Evolutionary conservation across 805 yeast species (phyloP).

Genomic region (Novakomyces olei): DNA sequence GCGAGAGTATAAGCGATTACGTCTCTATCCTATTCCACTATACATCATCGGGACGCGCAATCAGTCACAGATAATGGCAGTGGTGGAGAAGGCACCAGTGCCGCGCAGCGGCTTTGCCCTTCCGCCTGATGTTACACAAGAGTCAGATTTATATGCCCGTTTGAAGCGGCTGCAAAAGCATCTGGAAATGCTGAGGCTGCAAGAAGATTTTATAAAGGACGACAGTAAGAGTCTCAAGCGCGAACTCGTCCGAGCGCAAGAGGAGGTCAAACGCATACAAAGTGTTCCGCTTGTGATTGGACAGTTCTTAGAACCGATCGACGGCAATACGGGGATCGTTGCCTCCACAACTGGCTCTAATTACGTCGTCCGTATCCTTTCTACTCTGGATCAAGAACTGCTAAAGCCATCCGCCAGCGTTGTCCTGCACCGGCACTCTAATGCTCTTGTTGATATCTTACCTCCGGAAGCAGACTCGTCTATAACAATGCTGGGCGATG

Average conservation of each 20-base stretch:
- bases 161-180: constrained; percentile 81
- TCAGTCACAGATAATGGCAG: too few relatives aligned
- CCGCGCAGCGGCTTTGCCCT: too few relatives aligned
- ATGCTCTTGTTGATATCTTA: constrained; percentile 85
- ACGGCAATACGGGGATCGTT: constrained; percentile 87
- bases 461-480: constrained; percentile 98
- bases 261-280: constrained; percentile 92
- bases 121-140: too few relatives aligned
- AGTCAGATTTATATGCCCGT: constrained; percentile 50
- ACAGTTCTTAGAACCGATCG: constrained; percentile 92
- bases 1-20: too few relatives aligned
- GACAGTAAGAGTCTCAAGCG: constrained; percentile 92
- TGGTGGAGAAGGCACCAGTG: too few relatives aligned
- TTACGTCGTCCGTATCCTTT: constrained; percentile 82
- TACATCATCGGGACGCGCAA: too few relatives aligned
- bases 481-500: constrained; percentile 82
- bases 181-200: constrained; percentile 58
- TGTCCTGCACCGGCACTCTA: constrained; percentile 94
- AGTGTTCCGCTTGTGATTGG: constrained; percentile 96
- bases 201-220: constrained; percentile 92
- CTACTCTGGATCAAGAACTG: constrained; percentile 84
- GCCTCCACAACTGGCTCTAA: constrained; percentile 95
- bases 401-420: constrained; percentile 89
- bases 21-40: too few relatives aligned
- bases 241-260: constrained; percentile 90